Evolutionary conservation across 148 eudicot genomes (phyloP), one percentile per base, ranked within the genome.

Genomic region (Mesembryanthemum crystallinum): DNA sequence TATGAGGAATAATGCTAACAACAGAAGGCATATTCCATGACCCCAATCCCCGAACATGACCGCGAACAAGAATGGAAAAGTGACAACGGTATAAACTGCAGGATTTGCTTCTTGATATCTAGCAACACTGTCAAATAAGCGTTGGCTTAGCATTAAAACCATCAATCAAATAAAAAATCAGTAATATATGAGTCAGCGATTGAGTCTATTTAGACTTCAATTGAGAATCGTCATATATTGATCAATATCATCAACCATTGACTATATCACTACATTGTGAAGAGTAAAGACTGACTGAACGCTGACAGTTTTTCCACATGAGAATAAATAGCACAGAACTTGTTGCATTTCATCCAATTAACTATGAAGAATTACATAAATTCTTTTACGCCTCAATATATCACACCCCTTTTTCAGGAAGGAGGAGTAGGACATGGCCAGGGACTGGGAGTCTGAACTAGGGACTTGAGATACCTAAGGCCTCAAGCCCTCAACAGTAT

Each of bases 41-140:
- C 99, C 99, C 99, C 99, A 96, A 81, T 96, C 99, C 58, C 99
- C 99, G 84, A 92, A 96, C 99, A 96, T 96, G 86, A 96, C 99
- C 12, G 98, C 99, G 66, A 96, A 96, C 83, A 96, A 91, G 83
- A 96, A 96, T 24, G 99, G 99, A 76, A 96, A 96, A 55, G 99
- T 96, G 85, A 96, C 73, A 20, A 96, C 79, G 29, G 99, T 83
- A 86, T 88, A 96, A 71, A 96, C 98, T 37, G 99, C 93, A 32
- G 98, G 99, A 83, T 96, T 96, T 71, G 95, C 98, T 87, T 96
- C 99, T 87, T 91, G 92, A 80, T 96, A 96, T 83, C 89, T 87
- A 30, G 95, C 97, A 82, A 96, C 92, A 80, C 99, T 96, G 98
- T 66, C 71, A 85, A 77, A 68, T 71, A 76, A 76, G 76, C 45